Evolutionary conservation across 495 filamentous ascomycete species (phyloP).

Genomic region (Cladorrhinum samala): DNA sequence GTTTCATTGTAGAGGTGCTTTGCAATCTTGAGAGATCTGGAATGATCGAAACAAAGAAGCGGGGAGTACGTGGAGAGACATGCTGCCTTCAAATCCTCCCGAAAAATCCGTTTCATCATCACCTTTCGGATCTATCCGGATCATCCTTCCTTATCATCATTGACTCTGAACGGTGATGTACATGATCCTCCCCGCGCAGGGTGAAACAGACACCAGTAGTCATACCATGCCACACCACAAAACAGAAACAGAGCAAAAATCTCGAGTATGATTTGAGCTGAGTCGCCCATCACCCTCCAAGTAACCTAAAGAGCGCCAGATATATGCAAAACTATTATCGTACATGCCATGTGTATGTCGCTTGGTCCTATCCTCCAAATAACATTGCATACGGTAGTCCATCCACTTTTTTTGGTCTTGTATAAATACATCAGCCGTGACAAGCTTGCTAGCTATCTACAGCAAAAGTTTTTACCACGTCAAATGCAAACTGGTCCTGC

Average conservation of each 20-base stretch:
- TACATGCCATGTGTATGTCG: not conserved
- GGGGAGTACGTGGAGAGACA: not conserved
- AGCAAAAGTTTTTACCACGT: not conserved
- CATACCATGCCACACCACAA: too few species aligned
- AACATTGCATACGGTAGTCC: too few species aligned
- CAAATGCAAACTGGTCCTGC: not conserved
- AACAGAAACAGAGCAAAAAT: too few species aligned
- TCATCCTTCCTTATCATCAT: too few species aligned
- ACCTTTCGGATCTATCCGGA: too few species aligned
- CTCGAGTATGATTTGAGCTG: not conserved
- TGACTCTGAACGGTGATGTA: too few species aligned
- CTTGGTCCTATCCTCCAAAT: too few species aligned
- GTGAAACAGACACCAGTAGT: too few species aligned
- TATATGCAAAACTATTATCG: not conserved
- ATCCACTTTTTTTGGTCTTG: not conserved
- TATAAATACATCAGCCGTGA: not conserved
- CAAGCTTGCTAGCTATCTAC: not conserved
- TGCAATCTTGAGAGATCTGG: not conserved
- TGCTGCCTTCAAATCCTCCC: too few species aligned
- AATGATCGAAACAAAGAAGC: not conserved
- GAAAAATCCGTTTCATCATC: too few species aligned
- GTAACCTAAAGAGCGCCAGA: not conserved
- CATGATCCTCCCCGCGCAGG: too few species aligned
- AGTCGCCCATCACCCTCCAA: not conserved
- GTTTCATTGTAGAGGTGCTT: too few species aligned